Evolutionary conservation across 2,329 filamentous ascomycete genomes (phyloP), one percentile per base, ranked within the genome.

Genomic region (Lachnellula hyalina): DNA sequence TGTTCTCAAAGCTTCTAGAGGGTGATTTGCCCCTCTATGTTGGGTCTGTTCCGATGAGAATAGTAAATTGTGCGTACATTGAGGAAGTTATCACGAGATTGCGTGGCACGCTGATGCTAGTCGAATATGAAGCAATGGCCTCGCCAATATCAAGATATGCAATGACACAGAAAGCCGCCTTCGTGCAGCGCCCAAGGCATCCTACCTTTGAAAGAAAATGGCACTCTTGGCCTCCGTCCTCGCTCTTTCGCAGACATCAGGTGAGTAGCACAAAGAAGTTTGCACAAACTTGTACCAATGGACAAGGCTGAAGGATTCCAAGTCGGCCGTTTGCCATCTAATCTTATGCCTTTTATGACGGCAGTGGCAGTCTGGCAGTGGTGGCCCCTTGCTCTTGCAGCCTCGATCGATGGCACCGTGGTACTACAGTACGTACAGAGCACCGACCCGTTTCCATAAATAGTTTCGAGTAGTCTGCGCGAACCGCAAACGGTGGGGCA

Each of bases 261-360:
- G 9, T 11, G 3, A 32, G 44, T 28, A 23, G 23, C 15, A 25
- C 23, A 23, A 9, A 23, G 44, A 28, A 32, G 44, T 47, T 28
- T 75, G 74, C 23, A 28, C 7, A 28, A 8, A 15, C 44, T 21
- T 47, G 6, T 12, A 8, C 3, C 7, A 36, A 21, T 15, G 8
- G 47, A 42, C 38, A 50, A 50, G 48, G 48, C 48, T 50, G 48
- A 50, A 42, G 48, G 48, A 50, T 41, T 28, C 38, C 9, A 5
- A 41, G 48, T 34, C 35, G n/a, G 35, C 19, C 21, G 38, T 28
- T 35, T 19, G 34, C 15, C 28, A 12, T 40, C n/a, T 21, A 4
- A 49, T 12, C 9, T 19, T 34, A 11, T 32, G 28, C 28, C 28
- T 32, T 32, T 32, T 32, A 32, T 34, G 25, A 19, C n/a, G 46